Base-by-base conservation (phyloP, 208 protist genomes). In the Trypanosoma vivax region DNA sequence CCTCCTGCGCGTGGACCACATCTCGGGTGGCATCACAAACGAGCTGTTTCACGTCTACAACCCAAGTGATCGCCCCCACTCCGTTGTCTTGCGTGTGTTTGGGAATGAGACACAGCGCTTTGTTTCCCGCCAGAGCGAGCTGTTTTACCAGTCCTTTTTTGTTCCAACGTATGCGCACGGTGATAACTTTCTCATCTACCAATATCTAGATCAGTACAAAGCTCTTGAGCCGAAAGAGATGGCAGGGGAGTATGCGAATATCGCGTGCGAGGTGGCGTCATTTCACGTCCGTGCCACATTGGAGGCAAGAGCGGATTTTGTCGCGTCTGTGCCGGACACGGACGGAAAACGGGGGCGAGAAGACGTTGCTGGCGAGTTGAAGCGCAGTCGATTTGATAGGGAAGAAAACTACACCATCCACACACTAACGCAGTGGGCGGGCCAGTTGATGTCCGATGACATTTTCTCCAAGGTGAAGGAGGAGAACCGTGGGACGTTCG, bases 131-230 rank as follows among this genome's bases (percentile, higher is more conserved):
- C 81, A 90, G 53, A 90, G 80, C 48, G 87, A 94, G 64, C 72
- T 90, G 18, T 94, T 94, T 59, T 94, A 91, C 51, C 87, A 94
- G 70, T 88, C 79, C 6, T 67, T 88, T 45, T 91, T 91, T 58
- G 58, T 94, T 18, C 58, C 62, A 2, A 94, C 87, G 13, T 87
- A 83, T 55, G 76, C 82, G 4, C 75, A 77, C 21, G 87, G 83
- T 10, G 40, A 27, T 10, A 94, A 94, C 45, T 91, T 91, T 61
- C 65, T 94, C 7, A 59, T 91, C 19, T 94, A 94, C 69, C 54
- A 86, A 50, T 94, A 75, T 50, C 60, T 94, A 27, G 29, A 76
- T 34, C 46, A 60, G 31, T 81, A 83, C 59, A 64, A 79, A 46
- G 60, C 78, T 24, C 43, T 94, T n/a, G 72, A 73, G 2, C 88